A percentile compares a stretch with the other conserved stretches of the same genome.
Conservation (phyloP, 1,139 yeast species). For the Saccharomyces hybrid region DNA sequence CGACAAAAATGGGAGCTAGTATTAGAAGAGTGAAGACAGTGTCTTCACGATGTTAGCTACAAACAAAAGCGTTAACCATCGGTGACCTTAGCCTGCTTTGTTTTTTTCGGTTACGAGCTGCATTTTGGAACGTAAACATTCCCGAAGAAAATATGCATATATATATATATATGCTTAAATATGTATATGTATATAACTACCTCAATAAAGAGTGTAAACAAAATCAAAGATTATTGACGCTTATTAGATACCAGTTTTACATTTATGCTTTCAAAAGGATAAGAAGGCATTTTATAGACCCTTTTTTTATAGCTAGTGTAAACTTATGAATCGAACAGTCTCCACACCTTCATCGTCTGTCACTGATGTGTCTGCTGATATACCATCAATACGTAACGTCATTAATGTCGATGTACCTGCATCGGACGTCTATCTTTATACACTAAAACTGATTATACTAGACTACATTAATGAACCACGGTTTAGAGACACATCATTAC, state of each 20-base stretch:
- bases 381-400: conserved; percentile 10
- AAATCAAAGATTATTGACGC: neutral
- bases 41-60: neutral
- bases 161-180: neutral
- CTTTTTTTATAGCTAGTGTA: neutral
- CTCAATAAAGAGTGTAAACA: neutral
- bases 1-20: neutral
- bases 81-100: neutral
- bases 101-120: neutral
- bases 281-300: neutral
- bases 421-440: conserved; percentile 16
- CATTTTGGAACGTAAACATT: neutral
- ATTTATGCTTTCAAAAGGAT: neutral
- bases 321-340: conserved; percentile 7
- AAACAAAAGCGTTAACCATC: neutral
- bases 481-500: conserved; percentile 31
- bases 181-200: too few relatives aligned
- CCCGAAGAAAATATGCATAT: neutral
- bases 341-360: conserved; percentile 8
- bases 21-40: neutral
- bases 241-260: neutral
- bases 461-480: conserved; percentile 55
- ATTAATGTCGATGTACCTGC: conserved; percentile 6
- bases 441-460: conserved; percentile 42
- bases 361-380: conserved; percentile 3